Evolutionary conservation across 495 filamentous ascomycete species (phyloP), one percentile per base, ranked within the genome.

Genomic region (Neurospora sp.): DNA sequence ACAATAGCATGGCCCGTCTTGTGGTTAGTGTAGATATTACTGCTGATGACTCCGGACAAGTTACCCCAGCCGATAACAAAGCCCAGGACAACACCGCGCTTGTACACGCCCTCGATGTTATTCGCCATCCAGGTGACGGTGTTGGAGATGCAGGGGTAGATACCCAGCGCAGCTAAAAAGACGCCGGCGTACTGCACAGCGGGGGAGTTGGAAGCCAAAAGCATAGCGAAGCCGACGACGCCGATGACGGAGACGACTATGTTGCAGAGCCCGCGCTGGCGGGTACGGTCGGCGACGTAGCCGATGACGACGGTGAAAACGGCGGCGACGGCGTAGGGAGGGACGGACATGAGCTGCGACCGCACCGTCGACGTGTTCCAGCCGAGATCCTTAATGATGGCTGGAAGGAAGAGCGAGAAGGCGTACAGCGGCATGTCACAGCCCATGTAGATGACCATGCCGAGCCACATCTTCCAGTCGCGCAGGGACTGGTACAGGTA

Each of bases 51-150:
- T 20, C 94, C 93, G 82, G 96, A 97, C 31, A 98, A 84, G 75
- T 98, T 98, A 9, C 95, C 95, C 93, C 94, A 97, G 18, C 93
- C 93, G 74, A 96, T 94, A 35, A 97, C 92, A 44, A 97, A 89
- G 0, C 95, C 95, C 4, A 97, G 81, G 0, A 92, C 91, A 2
- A 97, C 90, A 27, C 95, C 95, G 31, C 95, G 88, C 85, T 97
- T 97, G 82, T 97, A 96, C 5, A 94, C 92, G 23, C 95, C 95
- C 82, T 97, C 95, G 35, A 89, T 89, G 76, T 98, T 98, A 83
- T 98, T 98, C 69, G 89, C 89, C 20, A 91, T 82, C 95, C 95
- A 98, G 35, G 90, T 89, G 74, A 98, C 93, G 0, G 94, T 96
- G 79, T 97, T 97, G n/a, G 95, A 82, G 75, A 97, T 93, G 80